Base-by-base conservation (phyloP, 2,329 filamentous ascomycete species). In the Xylaria polymorpha region DNA sequence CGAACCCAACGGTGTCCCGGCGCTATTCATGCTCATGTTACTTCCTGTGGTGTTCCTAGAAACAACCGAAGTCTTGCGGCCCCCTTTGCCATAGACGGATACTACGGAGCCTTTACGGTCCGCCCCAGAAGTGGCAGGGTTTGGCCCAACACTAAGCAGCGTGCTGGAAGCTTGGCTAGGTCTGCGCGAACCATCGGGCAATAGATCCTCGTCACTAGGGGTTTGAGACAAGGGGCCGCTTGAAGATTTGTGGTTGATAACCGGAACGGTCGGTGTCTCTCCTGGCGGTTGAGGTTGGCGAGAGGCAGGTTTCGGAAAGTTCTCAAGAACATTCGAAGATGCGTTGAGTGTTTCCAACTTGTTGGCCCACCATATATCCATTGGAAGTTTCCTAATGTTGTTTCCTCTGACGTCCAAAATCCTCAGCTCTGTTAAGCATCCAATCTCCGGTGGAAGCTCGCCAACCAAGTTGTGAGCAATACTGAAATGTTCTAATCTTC, bases 291-390 rank as follows among this genome's bases (percentile, higher is more conserved):
- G 89, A 20, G 90, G 88, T 56, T 89, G 83, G 57, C 93, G 89
- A 9, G 91, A 91, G 1, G 90, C 87, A 25, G 93, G 93, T 78
- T 97, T 98, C 0, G 96, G 96, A 77, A 99, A 98, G 48, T 88
- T 90, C 60, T 94, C 92, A 22, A 99, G 85, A 7, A 98, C 91
- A 74, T 99, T 99, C 12, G 96, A 98, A 0, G 95, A 98, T 14
- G 97, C 91, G 75, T 99, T 99, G 68, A 99, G 87, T 0, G 92
- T 95, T 80, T 98, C 94, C 64, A 99, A 82, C 77, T 92, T 94
- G 74, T 91, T 91, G 61, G 95, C 95, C 85, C 93, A 95, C 96
- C 96, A 99, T n/a, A 99, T 87, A 77, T 99, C 96, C 77, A 93
- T 89, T 1, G 96, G 96, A 39, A 99, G 84, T 76, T 91, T 92